A percentile compares a stretch with the other conserved stretches of the same genome.
Evolutionary conservation across 106 monocot species (phyloP).

Genomic region (Dendrobium officinale): DNA sequence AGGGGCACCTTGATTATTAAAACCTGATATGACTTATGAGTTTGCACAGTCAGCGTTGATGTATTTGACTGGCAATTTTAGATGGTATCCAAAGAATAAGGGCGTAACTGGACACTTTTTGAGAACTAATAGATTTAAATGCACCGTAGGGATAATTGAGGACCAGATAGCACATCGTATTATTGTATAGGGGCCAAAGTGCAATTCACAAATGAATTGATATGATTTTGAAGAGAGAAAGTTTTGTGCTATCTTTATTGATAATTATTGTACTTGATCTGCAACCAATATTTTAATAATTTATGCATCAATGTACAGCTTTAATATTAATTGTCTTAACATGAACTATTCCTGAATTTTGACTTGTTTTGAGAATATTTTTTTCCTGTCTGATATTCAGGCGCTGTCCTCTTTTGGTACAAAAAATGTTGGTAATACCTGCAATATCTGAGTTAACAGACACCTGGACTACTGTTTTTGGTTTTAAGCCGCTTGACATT

Average conservation of each 20-base stretch:
- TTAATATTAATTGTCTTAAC: not conserved
- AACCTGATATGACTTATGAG: not conserved
- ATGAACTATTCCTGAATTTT: not conserved
- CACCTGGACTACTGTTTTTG: conserved; percentile 76
- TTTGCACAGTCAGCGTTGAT: not conserved
- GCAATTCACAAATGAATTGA: not conserved
- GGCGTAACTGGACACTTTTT: not conserved
- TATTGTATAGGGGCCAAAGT: not conserved
- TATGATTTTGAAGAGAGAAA: not conserved
- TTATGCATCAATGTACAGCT: not conserved
- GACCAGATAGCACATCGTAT: not conserved
- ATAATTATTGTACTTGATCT: not conserved
- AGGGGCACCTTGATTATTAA: not conserved
- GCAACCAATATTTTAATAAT: not conserved
- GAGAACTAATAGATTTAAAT: not conserved
- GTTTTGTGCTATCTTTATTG: not conserved
- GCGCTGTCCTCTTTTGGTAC: conserved; percentile 59
- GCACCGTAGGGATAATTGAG: not conserved
- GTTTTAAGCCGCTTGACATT: conserved; percentile 57
- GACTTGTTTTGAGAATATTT: not conserved
- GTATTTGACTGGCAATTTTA: not conserved
- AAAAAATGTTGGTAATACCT: conserved; percentile 80
- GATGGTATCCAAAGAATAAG: not conserved
- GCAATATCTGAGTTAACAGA: conserved; percentile 77
- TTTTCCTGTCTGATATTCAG: conserved; percentile 31